Base-by-base conservation (phyloP, 208 protist genomes). In the Acanthamoeba sp. region DNA sequence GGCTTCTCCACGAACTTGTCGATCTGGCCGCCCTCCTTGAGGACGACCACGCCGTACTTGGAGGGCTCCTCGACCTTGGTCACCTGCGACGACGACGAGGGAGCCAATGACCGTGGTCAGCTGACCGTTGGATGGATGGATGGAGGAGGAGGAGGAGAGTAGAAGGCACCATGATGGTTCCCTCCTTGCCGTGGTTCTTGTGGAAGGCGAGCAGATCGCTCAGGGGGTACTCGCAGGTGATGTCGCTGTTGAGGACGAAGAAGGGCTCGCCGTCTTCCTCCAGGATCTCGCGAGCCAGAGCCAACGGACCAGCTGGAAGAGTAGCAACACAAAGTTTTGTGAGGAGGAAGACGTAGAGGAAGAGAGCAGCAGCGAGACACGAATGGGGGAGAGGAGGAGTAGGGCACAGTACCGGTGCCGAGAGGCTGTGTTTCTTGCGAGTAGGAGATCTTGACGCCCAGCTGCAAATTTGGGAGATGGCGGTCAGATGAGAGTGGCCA, bases 211-310 rank as follows among this genome's bases (percentile, higher is more conserved):
- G 95, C 45, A 99, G 95, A 88, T 99, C 97, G 34, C 95, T 52
- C 87, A 99, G 97, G 32, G 99, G 99, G 95, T 99, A 99, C 87
- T 96, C 95, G 95, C 99, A 99, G 32, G 98, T 99, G 22, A 99
- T 97, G 96, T 99, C 99, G 57, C 98, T 98, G 96, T 99, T 99
- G 6, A 99, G 97, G 57, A 99, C 99, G 97, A 99, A 99, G 97
- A 99, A 99, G 52, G 98, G 98, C 55, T 98, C 94, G 52, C 84
- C 90, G 85, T 98, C 96, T 97, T 95, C 73, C 98, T 32, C 22
- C 98, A 97, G 92, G 9, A 98, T 95, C 22, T 99, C 97, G 69
- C 98, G 97, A 9, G 99, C 99, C 24, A 99, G 97, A 45, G 97
- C 97, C 14, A 99, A 97, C 62, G 99, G 99, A n/a, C 99, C 99